Evolutionary conservation across 2,329 filamentous ascomycete genomes (phyloP).

Genomic region (Colletotrichum chlorophyti): DNA sequence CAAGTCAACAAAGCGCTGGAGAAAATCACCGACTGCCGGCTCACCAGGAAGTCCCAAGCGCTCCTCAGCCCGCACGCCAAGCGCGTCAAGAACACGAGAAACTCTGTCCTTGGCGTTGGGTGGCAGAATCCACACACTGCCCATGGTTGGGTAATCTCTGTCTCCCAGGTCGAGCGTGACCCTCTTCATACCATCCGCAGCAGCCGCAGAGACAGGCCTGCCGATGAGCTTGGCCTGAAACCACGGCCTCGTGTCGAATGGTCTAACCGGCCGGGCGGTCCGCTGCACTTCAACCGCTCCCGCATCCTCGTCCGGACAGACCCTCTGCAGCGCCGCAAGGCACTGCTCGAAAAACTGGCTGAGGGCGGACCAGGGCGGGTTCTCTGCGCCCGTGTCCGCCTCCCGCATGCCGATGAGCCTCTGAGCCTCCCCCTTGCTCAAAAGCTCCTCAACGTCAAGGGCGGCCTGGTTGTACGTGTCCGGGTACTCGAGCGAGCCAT

Average conservation of each 20-base stretch:
- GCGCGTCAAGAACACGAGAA: slow-evolving; percentile 12
- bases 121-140: slow-evolving; percentile 22
- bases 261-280: slow-evolving; percentile 4
- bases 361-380: slow-evolving; percentile 24
- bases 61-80: slow-evolving; percentile 4
- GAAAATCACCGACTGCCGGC: slow-evolving; percentile 9
- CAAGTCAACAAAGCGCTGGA: slow-evolving; percentile 17
- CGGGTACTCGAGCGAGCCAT: slow-evolving; percentile 22
- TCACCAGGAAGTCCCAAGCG: background rate
- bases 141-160: slow-evolving; percentile 25
- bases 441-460: slow-evolving; percentile 18
- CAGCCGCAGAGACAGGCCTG: background rate
- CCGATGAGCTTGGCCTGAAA: slow-evolving; percentile 20
- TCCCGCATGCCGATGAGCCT: slow-evolving; percentile 25
- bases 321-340: slow-evolving; percentile 19
- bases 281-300: background rate
- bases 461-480: slow-evolving; percentile 27
- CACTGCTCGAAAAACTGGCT: slow-evolving; percentile 19
- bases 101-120: slow-evolving; percentile 24
- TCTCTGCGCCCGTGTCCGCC: slow-evolving; percentile 18
- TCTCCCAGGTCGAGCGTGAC: slow-evolving; percentile 18
- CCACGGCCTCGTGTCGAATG: slow-evolving; percentile 24
- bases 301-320: background rate
- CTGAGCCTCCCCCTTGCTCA: slow-evolving; percentile 16
- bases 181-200: slow-evolving; percentile 18